Conservation (phyloP, 2,329 filamentous ascomycete species). For the Monilinia fructicola region DNA sequence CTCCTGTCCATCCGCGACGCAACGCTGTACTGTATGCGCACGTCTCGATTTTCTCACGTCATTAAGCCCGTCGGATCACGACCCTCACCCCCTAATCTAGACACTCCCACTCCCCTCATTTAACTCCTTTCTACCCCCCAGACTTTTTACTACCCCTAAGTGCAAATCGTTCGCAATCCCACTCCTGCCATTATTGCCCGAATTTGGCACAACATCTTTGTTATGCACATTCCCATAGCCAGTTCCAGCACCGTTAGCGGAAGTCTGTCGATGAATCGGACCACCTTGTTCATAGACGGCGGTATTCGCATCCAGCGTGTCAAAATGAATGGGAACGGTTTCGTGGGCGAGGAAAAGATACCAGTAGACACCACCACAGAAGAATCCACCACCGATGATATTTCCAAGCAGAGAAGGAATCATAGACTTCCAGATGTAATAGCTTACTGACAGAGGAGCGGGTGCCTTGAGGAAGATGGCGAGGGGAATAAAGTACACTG, state of each 20-base stretch:
- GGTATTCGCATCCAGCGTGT: slow-evolving; percentile 28
- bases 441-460: slow-evolving; percentile 45
- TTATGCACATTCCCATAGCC: slow-evolving; percentile 22
- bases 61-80: background rate
- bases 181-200: slow-evolving; percentile 28
- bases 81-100: background rate
- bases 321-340: slow-evolving; percentile 36
- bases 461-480: slow-evolving; percentile 51
- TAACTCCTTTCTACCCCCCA: slow-evolving; percentile 24
- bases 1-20: no score
- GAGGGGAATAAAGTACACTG: slow-evolving; percentile 51
- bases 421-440: slow-evolving; percentile 59
- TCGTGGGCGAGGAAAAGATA: slow-evolving; percentile 45
- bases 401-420: slow-evolving; percentile 55
- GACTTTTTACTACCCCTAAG: slow-evolving; percentile 25
- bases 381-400: slow-evolving; percentile 52
- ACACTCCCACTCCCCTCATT: slow-evolving; percentile 17
- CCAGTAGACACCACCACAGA: slow-evolving; percentile 53
- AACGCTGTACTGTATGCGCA: no score
- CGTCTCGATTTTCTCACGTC: no score
- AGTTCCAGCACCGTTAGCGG: slow-evolving; percentile 27
- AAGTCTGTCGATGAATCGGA: slow-evolving; percentile 27
- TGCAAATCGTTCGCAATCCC: slow-evolving; percentile 32
- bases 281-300: slow-evolving; percentile 32
- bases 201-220: slow-evolving; percentile 23